Evolutionary conservation across 75 land plant genomes (phyloP), one percentile per base, ranked within the genome.

Genomic region (Picea sitchensis): DNA sequence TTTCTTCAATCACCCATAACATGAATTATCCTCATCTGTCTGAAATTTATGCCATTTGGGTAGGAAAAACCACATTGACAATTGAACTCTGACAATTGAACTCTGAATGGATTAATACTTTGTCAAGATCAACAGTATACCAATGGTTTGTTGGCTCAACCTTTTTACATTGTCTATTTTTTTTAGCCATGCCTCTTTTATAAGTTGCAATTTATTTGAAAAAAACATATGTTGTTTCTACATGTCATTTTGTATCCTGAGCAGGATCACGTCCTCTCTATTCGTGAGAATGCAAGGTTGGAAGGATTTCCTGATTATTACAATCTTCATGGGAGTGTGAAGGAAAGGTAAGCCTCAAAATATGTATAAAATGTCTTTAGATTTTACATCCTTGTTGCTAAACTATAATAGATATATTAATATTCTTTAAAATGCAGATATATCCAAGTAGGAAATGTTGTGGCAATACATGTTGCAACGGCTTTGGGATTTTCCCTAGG

Each of bases 391-490:
- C 38, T 36, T 36, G 38, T 3, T 36, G 38, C 38, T 36, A 36
- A 36, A 36, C 1, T 36, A 36, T 36, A 36, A 36, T 36, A 36
- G 38, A 36, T 36, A 36, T 36, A 36, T 0, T 36, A 36, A 36
- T 36, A 36, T 36, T 36, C 38, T 36, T 36, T 36, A 2, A 36
- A 1, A 17, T 41, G 17, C 85, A 96, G 98, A 77, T 96, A 96
- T 78, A 90, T 90, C 12, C 98, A 96, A 87, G 91, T 96, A n/a
- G 99, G 99, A 57, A 96, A 96, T 87, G 99, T 97, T 15, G 99
- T 96, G 6, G 98, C 97, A 4, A 90, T 94, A 0, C 98, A 97
- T 36, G 99, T 96, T 31, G 93, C 88, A 44, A 82, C 89, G 21
- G 97, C 95, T 1, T 67, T 92, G 13, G 99, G 99, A 2, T 96